Evolutionary conservation across 2,329 filamentous ascomycete species (phyloP), one percentile per base, ranked within the genome.

Genomic region (Aureobasidium musti): DNA sequence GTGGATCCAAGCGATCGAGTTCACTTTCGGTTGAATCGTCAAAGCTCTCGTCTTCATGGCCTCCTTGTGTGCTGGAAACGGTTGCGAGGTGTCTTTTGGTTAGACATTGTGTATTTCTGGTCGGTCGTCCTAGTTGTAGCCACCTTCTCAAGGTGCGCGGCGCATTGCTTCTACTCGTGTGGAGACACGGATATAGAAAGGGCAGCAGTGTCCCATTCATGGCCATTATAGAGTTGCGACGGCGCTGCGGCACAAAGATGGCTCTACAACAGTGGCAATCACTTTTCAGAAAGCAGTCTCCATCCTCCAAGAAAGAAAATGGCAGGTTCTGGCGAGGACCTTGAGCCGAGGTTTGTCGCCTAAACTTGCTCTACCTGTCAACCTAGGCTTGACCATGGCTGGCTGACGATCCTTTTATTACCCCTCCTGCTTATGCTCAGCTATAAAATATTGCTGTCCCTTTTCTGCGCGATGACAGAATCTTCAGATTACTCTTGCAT

Each of bases 1-100:
- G 76, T 2, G 94, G 94, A 75, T 97, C 91, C 23, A 97, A 85
- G 69, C 89, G 89, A 5, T 49, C 43, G 11, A 52, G 30, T 49
- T 49, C 47, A 33, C 37, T 23, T 23, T 47, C 50, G n/a, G 30
- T 23, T 37, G 50, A 57, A 33, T 66, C 41, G 39, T 53, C 61
- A 8, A 64, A 47, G 59, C 17, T 35, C 17, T 35, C 61, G 23
- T 63, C 45, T 37, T 66, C 54, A 2, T n/a, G 47, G 30, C 54
- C 53, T 45, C 65, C 60, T 11, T 56, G 45, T 21, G 52, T 61
- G 41, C 53, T 59, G 13, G 63, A 49, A 5, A 63, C 49, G 1
- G 67, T 66, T 19, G 67, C 57, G 14, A 66, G n/a, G 11, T 35
- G 37, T 50, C 64, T 43, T 13, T 21, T 39, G 1, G 41, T 2